Evolutionary conservation across 345 rosid species (phyloP).

Genomic region (Schrenkiella parvula): DNA sequence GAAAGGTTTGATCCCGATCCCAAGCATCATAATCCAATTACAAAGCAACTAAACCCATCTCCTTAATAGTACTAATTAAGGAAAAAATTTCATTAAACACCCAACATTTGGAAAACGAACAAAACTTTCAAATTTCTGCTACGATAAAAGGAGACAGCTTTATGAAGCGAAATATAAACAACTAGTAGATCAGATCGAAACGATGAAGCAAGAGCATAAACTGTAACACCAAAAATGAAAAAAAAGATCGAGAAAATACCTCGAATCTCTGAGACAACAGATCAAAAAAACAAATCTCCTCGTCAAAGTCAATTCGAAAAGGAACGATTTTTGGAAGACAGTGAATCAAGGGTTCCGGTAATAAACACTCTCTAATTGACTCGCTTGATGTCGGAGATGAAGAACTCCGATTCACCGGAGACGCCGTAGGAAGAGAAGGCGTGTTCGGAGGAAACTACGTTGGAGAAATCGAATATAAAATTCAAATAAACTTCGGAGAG

Average conservation of each 20-base stretch:
- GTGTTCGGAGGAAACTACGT: slow-evolving; percentile 11
- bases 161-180: not conserved
- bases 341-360: not conserved
- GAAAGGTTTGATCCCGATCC: not conserved
- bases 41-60: slow-evolving; percentile 4
- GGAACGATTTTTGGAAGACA: not conserved
- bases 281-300: slow-evolving; percentile 8
- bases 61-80: slow-evolving; percentile 3
- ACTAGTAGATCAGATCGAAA: slow-evolving; percentile 7
- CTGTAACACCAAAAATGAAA: not conserved
- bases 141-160: not conserved
- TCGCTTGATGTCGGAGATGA: not conserved
- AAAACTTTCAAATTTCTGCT: not conserved
- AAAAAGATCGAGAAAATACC: not conserved
- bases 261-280: slow-evolving; percentile 18
- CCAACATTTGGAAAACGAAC: not conserved
- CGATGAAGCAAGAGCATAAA: not conserved
- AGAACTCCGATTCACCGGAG: slow-evolving; percentile 11
- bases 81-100: slow-evolving; percentile 11
- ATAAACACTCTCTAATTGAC: not conserved
- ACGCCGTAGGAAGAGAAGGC: slow-evolving; percentile 17
- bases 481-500: not conserved
- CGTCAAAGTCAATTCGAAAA: not conserved
- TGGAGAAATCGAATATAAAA: slow-evolving; percentile 7
- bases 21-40: slow-evolving; percentile 5